These are phyloP conservation scores for Aaosphaeria arxii DNA, from an alignment of 2,329 filamentous ascomycete genomes.

Conservation along the genomic window DNA sequence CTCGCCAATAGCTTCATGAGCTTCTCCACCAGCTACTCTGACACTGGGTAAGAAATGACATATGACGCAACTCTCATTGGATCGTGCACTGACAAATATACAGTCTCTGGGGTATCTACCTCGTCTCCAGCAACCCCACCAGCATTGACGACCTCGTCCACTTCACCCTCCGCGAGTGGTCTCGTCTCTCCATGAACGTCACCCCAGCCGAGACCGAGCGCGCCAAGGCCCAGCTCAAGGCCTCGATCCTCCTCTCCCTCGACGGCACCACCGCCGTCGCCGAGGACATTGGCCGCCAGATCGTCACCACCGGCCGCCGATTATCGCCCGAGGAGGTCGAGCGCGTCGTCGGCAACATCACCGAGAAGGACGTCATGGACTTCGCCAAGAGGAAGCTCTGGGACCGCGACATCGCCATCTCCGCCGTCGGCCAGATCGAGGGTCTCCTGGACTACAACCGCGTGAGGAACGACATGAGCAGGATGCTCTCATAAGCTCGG, in stretches of 20 bases:
- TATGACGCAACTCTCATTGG: too few relatives aligned
- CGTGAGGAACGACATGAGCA: conserved; percentile 81
- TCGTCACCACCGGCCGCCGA: conserved; percentile 93
- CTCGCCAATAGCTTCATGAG: conserved; percentile 99
- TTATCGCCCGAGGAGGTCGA: conserved; percentile 93
- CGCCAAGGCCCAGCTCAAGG: conserved; percentile 98
- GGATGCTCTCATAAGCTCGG: conserved; percentile 53
- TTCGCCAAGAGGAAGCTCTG: conserved; percentile 94
- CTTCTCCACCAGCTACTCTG: conserved; percentile 99
- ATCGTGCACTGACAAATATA: conserved; percentile 23
- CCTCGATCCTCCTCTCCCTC: conserved; percentile 92
- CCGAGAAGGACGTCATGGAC: conserved; percentile 94
- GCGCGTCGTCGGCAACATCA: conserved; percentile 81
- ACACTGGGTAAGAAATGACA: conserved; percentile 97
- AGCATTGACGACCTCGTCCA: conserved; percentile 93
- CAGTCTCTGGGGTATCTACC: conserved; percentile 99
- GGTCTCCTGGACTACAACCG: conserved; percentile 74
- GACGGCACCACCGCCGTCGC: conserved; percentile 96
- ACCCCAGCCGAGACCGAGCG: conserved; percentile 90
- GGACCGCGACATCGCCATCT: conserved; percentile 95
- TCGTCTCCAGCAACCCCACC: conserved; percentile 86
- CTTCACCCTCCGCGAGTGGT: conserved; percentile 98
- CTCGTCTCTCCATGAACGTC: conserved; percentile 86
- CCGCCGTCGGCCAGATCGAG: conserved; percentile 90
- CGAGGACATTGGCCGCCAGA: conserved; percentile 97